Percentiles rank a stretch among this genome's conserved stretches.
These are phyloP conservation scores for Sporothrix humicola DNA, from an alignment of 2,329 filamentous ascomycete genomes.

Conservation along the genomic window DNA sequence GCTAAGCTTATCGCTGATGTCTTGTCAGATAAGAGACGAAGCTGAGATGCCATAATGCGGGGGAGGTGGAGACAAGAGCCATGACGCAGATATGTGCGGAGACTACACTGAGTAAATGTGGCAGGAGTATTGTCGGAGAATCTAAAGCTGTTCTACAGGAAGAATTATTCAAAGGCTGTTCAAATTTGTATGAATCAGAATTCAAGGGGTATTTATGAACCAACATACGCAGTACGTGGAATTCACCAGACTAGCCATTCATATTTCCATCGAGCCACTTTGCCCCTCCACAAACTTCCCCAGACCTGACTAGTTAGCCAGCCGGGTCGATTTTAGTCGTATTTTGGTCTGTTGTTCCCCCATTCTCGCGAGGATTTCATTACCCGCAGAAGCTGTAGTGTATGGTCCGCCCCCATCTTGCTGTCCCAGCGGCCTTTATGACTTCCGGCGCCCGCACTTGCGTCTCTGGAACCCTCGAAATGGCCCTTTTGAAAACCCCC, in stretches of 20 bases:
- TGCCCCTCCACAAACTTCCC: slow-evolving; percentile 4
- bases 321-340: neutral
- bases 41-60: too few species aligned
- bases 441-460: neutral
- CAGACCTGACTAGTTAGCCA: slow-evolving; percentile 23
- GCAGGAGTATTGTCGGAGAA: too few species aligned
- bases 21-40: too few species aligned
- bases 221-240: neutral
- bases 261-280: neutral
- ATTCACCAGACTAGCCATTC: neutral
- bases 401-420: neutral
- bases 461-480: neutral
- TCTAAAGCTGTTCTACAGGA: too few species aligned
- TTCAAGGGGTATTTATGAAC: too few species aligned
- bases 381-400: neutral
- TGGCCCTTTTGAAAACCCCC: neutral
- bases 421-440: neutral
- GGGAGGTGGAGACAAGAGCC: too few species aligned
- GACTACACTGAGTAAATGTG: too few species aligned
- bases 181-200: too few species aligned
- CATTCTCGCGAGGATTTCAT: slow-evolving; percentile 4
- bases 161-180: too few species aligned
- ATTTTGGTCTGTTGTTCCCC: neutral
- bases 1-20: too few species aligned
- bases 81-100: too few species aligned